phyloP scores from a whole-genome alignment of 78 protist genomes.

The Anaeramoeba flamelloides region DNA sequence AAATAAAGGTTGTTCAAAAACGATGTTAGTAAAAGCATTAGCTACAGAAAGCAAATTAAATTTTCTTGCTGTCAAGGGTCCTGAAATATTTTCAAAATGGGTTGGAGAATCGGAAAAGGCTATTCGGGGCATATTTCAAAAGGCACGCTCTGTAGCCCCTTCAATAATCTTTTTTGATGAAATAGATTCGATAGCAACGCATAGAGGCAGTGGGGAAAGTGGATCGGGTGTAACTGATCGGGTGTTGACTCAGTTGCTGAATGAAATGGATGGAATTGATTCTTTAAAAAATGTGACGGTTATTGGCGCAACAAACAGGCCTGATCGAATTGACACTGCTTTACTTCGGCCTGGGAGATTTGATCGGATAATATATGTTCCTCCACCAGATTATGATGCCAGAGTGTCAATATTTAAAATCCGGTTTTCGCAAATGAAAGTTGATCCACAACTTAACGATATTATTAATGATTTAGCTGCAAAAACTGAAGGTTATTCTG shows the following conservation, averaged over 20 bases:
- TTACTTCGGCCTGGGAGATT: conserved; percentile 52
- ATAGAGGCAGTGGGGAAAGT: conserved; percentile 6
- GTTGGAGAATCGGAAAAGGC: conserved; percentile 98
- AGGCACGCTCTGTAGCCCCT: conserved; percentile 41
- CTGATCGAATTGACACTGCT: conserved; percentile 47
- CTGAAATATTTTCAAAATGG: conserved; percentile 92
- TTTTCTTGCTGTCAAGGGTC: conserved; percentile 52
- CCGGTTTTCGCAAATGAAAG: no score
- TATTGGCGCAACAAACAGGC: conserved; percentile 20
- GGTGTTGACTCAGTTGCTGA: not conserved
- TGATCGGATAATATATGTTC: conserved; percentile 19
- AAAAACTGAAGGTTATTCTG: no score
- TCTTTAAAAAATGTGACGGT: not conserved
- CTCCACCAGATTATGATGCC: not conserved
- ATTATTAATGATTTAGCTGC: no score
- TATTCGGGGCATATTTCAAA: conserved; percentile 67
- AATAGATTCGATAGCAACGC: conserved; percentile 63
- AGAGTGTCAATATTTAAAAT: no score
- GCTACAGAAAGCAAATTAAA: conserved; percentile 64
- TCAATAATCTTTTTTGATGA: conserved; percentile 74
- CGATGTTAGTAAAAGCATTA: conserved; percentile 66
- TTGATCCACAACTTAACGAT: no score
- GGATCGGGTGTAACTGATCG: conserved; percentile 17
- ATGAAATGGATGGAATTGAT: no score
- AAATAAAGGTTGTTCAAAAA: conserved; percentile 47